These are phyloP conservation scores for Annulohypoxylon truncatum DNA, from an alignment of 2,329 filamentous ascomycete genomes.

Conservation along the genomic window DNA sequence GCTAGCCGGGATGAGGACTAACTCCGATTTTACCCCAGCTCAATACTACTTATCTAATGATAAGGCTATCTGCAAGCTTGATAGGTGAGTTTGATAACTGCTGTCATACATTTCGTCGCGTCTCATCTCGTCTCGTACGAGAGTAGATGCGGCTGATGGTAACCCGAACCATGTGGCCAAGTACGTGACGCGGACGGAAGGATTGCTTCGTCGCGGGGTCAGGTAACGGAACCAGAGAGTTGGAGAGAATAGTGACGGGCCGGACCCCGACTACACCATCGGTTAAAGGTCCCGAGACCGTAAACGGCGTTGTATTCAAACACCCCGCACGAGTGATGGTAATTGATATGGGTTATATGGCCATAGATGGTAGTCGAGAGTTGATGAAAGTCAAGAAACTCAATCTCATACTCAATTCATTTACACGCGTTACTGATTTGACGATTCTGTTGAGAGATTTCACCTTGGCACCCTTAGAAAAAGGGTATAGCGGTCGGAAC, in stretches of 20 bases:
- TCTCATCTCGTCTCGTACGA: not conserved
- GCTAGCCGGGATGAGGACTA: slow-evolving; percentile 1
- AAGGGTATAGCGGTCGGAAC: not conserved
- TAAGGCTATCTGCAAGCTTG: not conserved
- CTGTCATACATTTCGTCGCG: not conserved
- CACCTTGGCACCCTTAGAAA: not conserved
- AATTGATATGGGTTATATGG: not conserved
- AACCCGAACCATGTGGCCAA: not conserved
- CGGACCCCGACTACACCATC: not conserved
- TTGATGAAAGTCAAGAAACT: not conserved
- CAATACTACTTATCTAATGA: slow-evolving; percentile 4
- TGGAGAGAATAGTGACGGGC: not conserved
- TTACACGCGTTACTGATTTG: not conserved
- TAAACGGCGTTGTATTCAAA: not conserved
- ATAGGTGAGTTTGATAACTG: not conserved
- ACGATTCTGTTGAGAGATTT: not conserved
- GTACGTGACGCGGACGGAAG: not conserved
- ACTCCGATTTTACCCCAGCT: not conserved
- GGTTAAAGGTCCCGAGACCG: not conserved
- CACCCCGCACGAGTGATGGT: not conserved
- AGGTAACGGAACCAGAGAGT: not conserved
- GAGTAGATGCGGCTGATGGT: not conserved
- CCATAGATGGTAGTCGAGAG: not conserved
- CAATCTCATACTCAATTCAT: not conserved
- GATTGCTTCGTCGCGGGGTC: not conserved